These are phyloP conservation scores for Hemileccinum rubropunctum DNA, from an alignment of 768 basidiomycete species.

Conservation along the genomic window DNA sequence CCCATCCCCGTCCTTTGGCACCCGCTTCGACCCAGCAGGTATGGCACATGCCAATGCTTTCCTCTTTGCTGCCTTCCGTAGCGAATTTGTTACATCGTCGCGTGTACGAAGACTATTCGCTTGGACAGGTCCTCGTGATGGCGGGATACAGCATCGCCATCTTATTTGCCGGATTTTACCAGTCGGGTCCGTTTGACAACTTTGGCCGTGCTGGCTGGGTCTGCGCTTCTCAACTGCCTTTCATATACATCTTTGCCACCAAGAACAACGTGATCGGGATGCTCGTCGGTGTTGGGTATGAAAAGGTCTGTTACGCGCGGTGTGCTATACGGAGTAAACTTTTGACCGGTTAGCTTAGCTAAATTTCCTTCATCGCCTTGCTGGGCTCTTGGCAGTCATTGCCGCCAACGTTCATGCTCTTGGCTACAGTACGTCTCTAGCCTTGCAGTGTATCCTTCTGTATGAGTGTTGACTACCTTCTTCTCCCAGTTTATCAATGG, in stretches of 20 bases:
- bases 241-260: constrained; percentile 58
- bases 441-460: background rate
- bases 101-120: constrained; percentile 48
- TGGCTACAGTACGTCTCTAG: constrained; percentile 47
- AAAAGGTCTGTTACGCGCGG: constrained; percentile 44
- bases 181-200: constrained; percentile 51
- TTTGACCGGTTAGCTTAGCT: constrained; percentile 39
- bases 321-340: background rate
- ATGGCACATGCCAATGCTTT: constrained; percentile 35
- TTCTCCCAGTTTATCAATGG: constrained; percentile 55
- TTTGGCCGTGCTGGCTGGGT: constrained; percentile 51
- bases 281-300: constrained; percentile 62
- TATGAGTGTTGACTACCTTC: background rate
- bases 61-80: constrained; percentile 42
- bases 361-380: constrained; percentile 73
- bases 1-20: constrained; percentile 8
- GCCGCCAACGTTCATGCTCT: constrained; percentile 58
- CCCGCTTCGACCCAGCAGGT: constrained; percentile 11
- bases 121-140: constrained; percentile 48
- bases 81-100: constrained; percentile 42
- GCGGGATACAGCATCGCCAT: constrained; percentile 43
- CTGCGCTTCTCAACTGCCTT: constrained; percentile 56
- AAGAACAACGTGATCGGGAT: constrained; percentile 68
- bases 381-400: constrained; percentile 54
- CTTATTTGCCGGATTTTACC: constrained; percentile 48